A percentile compares a stretch with the other conserved stretches of the same genome.
Conservation (phyloP, 2,329 filamentous ascomycete species). For the Colletotrichum sp. region DNA sequence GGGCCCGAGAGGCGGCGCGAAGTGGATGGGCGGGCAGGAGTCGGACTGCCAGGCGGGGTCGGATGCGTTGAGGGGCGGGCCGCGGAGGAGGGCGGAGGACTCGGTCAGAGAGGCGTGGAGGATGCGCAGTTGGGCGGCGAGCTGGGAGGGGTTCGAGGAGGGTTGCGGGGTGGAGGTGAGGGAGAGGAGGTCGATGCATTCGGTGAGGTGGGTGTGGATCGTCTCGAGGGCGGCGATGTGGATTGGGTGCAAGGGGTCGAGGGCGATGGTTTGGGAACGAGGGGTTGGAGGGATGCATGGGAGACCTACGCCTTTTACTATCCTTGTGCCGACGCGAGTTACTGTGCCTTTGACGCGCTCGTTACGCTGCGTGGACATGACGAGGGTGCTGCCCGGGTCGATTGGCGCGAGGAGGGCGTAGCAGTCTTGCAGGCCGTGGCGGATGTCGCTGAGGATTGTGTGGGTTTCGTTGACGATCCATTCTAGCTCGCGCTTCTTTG, state of each 20-base stretch:
- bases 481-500: constrained; percentile 55
- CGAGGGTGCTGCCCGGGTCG: constrained; percentile 86
- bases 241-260: constrained; percentile 55
- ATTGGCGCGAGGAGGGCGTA: constrained; percentile 83
- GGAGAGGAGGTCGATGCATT: constrained; percentile 82
- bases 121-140: constrained; percentile 60
- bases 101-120: constrained; percentile 60
- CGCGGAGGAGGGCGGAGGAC: constrained; percentile 58
- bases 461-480: constrained; percentile 61
- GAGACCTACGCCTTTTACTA: constrained; percentile 82
- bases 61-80: constrained; percentile 47
- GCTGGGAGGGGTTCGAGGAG: constrained; percentile 61
- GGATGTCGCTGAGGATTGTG: constrained; percentile 53
- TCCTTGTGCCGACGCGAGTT: constrained; percentile 86
- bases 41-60: constrained; percentile 49
- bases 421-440: constrained; percentile 82
- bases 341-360: constrained; percentile 93
- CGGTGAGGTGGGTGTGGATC: constrained; percentile 79
- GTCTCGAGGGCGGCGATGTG: constrained; percentile 73
- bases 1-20: constrained; percentile 51
- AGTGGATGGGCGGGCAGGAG: constrained; percentile 50
- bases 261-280: constrained; percentile 44
- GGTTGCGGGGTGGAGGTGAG: constrained; percentile 58
- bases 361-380: constrained; percentile 84
- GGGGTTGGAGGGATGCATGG: neutral